Evolutionary conservation across 345 rosid species (phyloP), one percentile per base, ranked within the genome.

Genomic region (Raphanus sativus): DNA sequence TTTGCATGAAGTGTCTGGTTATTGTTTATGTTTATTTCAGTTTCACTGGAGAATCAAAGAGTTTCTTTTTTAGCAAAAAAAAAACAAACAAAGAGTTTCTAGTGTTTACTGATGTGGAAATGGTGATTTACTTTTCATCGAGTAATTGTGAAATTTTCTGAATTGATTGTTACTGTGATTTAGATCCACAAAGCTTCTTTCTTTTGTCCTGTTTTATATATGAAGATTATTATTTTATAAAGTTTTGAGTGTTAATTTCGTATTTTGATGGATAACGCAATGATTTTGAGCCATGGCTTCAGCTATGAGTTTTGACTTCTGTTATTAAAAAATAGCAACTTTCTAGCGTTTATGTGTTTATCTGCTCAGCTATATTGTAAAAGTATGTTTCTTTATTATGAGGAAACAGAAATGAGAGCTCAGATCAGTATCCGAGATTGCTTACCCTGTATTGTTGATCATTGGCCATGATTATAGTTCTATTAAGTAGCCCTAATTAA

Each of bases 1-100:
- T 77, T 59, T 77, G 77, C 77, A 78, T 78, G 77, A 59, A 33
- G 26, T 65, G 32, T 10, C 3, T 65, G 17, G 15, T 26, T 65
- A 56, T 7, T 28, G 28, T 54, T 48, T 65, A 13, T 15, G 64
- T 34, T 30, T 66, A 0, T 11, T 66, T 34, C 17, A 8, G 64
- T 28, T 11, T 65, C 40, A 38, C 28, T 77, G 34, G 70, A 63
- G 67, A 32, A 25, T 58, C 62, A 71, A 24, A 65, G 30, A 26
- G 45, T 40, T 54, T 78, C 1, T 21, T 21, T 21, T 21, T 21
- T 21, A 21, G 21, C 21, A 21, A 21, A 21, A 21, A 21, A 21
- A 21, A 21, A 21, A 21, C 21, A 21, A 21, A 21, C 21, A 21
- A 21, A 21, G 21, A 21, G 21, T 21, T 21, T 21, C 21, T 21